A percentile compares a stretch with the other conserved stretches of the same genome.
Evolutionary conservation across 371 early-diverging fungal genomes (phyloP).

Genomic region (Mortierella sp.): DNA sequence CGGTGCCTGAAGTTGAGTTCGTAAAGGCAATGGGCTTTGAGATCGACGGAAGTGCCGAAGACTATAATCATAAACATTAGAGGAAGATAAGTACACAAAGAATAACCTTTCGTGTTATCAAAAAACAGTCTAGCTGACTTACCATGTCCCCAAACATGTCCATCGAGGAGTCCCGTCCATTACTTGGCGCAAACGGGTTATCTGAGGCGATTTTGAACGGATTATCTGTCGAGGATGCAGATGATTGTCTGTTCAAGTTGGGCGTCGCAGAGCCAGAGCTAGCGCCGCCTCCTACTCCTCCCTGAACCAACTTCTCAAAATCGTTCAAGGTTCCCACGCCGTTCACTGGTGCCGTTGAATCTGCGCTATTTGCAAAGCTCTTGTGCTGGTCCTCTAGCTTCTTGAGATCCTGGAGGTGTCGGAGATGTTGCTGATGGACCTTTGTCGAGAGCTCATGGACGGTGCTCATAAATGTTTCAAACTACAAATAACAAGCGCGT

Average conservation of each 20-base stretch:
- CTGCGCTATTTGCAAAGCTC: slow-evolving; percentile 39
- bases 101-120: neutral
- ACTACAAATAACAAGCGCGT: slow-evolving; percentile 44
- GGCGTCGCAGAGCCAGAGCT: slow-evolving; percentile 17
- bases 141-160: slow-evolving; percentile 54
- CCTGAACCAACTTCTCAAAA: slow-evolving; percentile 47
- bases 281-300: slow-evolving; percentile 12
- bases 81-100: neutral
- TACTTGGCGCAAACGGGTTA: slow-evolving; percentile 34
- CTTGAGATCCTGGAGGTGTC: slow-evolving; percentile 70
- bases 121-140: neutral
- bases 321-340: slow-evolving; percentile 36
- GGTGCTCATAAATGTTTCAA: slow-evolving; percentile 75
- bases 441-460: slow-evolving; percentile 69
- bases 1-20: neutral
- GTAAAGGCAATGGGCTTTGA: slow-evolving; percentile 32
- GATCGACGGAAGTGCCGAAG: slow-evolving; percentile 26
- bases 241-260: slow-evolving; percentile 13
- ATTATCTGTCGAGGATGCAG: slow-evolving; percentile 26
- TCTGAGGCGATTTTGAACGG: slow-evolving; percentile 53
- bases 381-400: slow-evolving; percentile 68
- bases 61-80: slow-evolving; percentile 2
- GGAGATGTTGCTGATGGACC: slow-evolving; percentile 74
- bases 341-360: slow-evolving; percentile 23
- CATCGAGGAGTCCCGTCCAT: slow-evolving; percentile 25